These are phyloP conservation scores for Alliaria petiolata DNA, from an alignment of 345 rosid genomes.

Conservation along the genomic window DNA sequence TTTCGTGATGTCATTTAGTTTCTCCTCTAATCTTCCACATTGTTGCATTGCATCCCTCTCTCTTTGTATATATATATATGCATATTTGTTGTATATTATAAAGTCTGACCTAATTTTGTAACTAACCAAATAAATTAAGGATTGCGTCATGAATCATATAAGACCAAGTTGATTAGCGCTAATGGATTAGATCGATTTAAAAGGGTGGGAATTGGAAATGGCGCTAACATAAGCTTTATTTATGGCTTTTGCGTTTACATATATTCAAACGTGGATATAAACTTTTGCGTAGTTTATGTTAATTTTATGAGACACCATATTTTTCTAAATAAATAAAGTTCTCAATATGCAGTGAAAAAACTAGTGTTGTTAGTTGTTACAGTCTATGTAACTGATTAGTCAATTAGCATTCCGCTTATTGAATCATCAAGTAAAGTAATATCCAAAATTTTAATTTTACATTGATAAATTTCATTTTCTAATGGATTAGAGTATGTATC, in stretches of 20 bases:
- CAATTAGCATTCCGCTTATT: not conserved
- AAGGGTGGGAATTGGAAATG: conserved; percentile 2
- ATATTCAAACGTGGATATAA: not conserved
- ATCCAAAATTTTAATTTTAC: not conserved
- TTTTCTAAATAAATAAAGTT: not conserved
- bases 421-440: not conserved
- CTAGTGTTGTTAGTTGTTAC: not conserved
- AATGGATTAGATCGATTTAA: conserved; percentile 24
- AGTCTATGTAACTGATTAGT: not conserved
- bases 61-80: not conserved
- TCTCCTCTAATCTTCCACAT: conserved; percentile 18
- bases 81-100: conserved; percentile 2
- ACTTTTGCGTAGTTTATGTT: not conserved
- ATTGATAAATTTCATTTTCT: not conserved
- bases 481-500: not conserved
- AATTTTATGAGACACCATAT: not conserved
- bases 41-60: conserved; percentile 20
- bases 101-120: conserved; percentile 24
- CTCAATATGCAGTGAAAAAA: not conserved
- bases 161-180: conserved; percentile 17
- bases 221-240: not conserved
- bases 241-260: conserved; percentile 8
- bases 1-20: conserved; percentile 13
- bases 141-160: conserved; percentile 27
- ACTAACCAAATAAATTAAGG: conserved; percentile 7